phyloP scores from a whole-genome alignment of 306 rosid species.

The Acmispon strigosus region DNA sequence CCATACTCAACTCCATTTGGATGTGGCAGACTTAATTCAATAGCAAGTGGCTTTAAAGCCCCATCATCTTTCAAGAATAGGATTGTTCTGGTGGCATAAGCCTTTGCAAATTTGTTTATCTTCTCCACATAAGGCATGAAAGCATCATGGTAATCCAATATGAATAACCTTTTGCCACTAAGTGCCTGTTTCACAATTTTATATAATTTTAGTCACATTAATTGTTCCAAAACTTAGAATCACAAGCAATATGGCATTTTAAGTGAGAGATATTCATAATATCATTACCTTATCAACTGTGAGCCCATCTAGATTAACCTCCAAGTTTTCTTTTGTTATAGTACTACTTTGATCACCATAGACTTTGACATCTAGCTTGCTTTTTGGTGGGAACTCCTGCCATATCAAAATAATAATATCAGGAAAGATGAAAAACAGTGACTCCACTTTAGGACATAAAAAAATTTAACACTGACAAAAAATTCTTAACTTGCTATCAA shows the following conservation, averaged over 20 bases:
- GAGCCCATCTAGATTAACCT: constrained; percentile 35
- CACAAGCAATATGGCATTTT: too few species aligned
- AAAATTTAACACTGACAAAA: neutral
- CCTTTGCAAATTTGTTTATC: constrained; percentile 35
- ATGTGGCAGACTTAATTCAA: constrained; percentile 54
- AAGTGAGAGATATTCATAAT: too few species aligned
- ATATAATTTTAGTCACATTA: neutral
- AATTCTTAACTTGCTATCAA: neutral
- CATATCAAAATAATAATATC: neutral
- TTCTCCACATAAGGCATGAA: constrained; percentile 39
- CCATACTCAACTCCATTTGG: constrained; percentile 47
- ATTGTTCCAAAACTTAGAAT: neutral
- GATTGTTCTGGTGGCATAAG: constrained; percentile 54
- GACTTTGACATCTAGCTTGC: constrained; percentile 38
- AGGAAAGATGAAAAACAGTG: neutral
- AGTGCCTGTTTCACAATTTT: constrained; percentile 38
- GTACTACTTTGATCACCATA: constrained; percentile 56
- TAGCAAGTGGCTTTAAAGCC: constrained; percentile 57
- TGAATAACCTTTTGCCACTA: constrained; percentile 36
- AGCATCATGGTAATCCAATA: constrained; percentile 59
- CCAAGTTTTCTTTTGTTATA: constrained; percentile 36
- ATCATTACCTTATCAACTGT: constrained; percentile 8
- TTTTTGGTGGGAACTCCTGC: constrained; percentile 60
- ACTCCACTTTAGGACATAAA: neutral
- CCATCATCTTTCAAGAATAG: constrained; percentile 53